phyloP scores from a whole-genome alignment of 2,329 filamentous ascomycete species.

The Xylariaceae sp. region DNA sequence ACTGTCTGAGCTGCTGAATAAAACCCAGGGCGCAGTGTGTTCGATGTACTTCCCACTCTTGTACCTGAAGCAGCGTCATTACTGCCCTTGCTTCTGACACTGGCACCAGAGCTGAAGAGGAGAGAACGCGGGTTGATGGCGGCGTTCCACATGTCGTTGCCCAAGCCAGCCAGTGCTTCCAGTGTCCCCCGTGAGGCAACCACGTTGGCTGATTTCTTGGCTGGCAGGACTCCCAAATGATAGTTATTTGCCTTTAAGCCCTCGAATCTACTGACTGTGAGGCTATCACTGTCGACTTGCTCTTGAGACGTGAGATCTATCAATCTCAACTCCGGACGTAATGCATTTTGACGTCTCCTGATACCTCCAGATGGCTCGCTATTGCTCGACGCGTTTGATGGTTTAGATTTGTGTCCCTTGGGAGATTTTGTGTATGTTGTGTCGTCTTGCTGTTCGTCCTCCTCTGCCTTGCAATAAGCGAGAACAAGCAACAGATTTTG shows the following conservation, averaged over 20 bases:
- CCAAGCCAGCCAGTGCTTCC: constrained; percentile 68
- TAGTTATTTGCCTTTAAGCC: constrained; percentile 85
- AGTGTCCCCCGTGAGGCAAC: constrained; percentile 66
- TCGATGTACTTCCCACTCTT: constrained; percentile 35
- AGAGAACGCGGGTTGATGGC: constrained; percentile 83
- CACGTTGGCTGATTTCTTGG: constrained; percentile 61
- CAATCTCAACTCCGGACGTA: constrained; percentile 82
- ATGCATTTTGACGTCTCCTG: constrained; percentile 69
- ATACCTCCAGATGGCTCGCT: constrained; percentile 62
- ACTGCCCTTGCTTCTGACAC: constrained; percentile 60
- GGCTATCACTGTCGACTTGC: constrained; percentile 79
- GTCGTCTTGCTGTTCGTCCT: constrained; percentile 36
- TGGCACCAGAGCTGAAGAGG: constrained; percentile 83
- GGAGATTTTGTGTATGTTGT: constrained; percentile 30
- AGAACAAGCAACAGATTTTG: constrained; percentile 86
- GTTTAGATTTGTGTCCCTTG: constrained; percentile 35
- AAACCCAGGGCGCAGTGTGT: constrained; percentile 28
- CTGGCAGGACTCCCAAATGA: constrained; percentile 79
- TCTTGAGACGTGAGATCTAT: constrained; percentile 86
- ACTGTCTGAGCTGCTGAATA: constrained; percentile 31
- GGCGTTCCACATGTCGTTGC: constrained; percentile 81
- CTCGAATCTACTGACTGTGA: constrained; percentile 84
- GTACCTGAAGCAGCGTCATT: constrained; percentile 55
- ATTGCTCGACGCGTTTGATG: constrained; percentile 44
- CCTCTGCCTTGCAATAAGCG: constrained; percentile 76